Conservation (phyloP, 1,284 basidiomycete species). For the Chondrostereum purpureum region DNA sequence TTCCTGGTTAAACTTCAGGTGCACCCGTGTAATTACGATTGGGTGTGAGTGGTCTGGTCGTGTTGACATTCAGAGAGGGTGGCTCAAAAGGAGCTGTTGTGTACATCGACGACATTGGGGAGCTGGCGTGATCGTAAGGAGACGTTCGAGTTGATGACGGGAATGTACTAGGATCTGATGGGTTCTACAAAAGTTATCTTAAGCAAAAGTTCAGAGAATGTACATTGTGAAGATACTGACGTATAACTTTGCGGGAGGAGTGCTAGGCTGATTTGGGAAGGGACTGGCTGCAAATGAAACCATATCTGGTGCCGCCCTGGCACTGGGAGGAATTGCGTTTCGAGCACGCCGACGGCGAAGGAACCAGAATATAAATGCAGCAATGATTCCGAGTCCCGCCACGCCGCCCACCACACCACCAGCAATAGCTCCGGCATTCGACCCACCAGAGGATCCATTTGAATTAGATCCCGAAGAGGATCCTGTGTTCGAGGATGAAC, state of each 20-base stretch:
- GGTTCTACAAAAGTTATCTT: conserved; percentile 24
- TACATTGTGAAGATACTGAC: conserved; percentile 22
- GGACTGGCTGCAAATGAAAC: conserved; percentile 4
- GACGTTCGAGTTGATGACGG: conserved; percentile 17
- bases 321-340: conserved; percentile 14
- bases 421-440: conserved; percentile 35
- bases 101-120: neutral
- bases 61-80: neutral
- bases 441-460: conserved; percentile 5
- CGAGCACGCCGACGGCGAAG: conserved; percentile 23
- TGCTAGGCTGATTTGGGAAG: conserved; percentile 15
- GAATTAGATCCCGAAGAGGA: no score
- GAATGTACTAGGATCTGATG: conserved; percentile 38
- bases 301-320: conserved; percentile 11
- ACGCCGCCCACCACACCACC: conserved; percentile 38
- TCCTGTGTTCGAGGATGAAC: conserved; percentile 9
- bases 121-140: conserved; percentile 1
- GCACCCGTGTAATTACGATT: neutral
- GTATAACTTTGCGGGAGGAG: conserved; percentile 27
- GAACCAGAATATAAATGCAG: conserved; percentile 28
- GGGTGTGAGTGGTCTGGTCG: neutral
- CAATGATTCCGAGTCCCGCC: conserved; percentile 25
- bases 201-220: conserved; percentile 1
- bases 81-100: neutral
- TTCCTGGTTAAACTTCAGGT: conserved; percentile 1